Base-by-base conservation (phyloP, 768 basidiomycete species). In the Boletus sp. region DNA sequence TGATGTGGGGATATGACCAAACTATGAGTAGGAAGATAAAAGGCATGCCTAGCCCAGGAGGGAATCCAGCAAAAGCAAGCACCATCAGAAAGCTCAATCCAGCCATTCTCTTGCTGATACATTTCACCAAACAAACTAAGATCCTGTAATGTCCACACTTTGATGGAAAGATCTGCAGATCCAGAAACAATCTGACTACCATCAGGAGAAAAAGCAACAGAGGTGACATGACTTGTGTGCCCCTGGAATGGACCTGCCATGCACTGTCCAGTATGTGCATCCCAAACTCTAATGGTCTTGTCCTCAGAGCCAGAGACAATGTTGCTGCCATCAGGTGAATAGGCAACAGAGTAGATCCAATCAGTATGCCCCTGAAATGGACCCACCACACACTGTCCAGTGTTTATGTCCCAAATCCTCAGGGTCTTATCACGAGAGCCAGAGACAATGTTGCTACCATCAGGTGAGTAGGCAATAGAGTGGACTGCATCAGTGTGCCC, bases 341-440 rank as follows among this genome's bases (percentile, higher is more conserved):
- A 65, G 18, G 55, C 54, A 60, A 65, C 44, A 49, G 54, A 61
- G 1, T 14, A 20, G 12, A 65, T n/a, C 4, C 1, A 0, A 30
- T 55, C 53, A 63, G 55, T 59, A 30, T 72, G 66, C 11, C 65
- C 66, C 9, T 60, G 28, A 17, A 65, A 46, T 48, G 64, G 63
- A 53, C 59, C 65, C 54, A 37, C 58, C 44, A 69, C 15, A 58
- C 58, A 53, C 24, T 58, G 47, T 18, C 69, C 54, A 60, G 58
- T 55, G 28, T 1, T 6, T 36, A 47, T 12, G 48, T 62, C 30
- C 68, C 68, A 69, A 12, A 69, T 8, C 44, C 63, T 66, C 10
- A 72, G 41, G 0, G 62, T 67, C 39, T 53, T 61, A 52, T 73
- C 69, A 6, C 32, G 1, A 7, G 68, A 69, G 10, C 67, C 67